Base-by-base conservation (phyloP, 306 rosid species). In the Astragalus glycyphyllos region DNA sequence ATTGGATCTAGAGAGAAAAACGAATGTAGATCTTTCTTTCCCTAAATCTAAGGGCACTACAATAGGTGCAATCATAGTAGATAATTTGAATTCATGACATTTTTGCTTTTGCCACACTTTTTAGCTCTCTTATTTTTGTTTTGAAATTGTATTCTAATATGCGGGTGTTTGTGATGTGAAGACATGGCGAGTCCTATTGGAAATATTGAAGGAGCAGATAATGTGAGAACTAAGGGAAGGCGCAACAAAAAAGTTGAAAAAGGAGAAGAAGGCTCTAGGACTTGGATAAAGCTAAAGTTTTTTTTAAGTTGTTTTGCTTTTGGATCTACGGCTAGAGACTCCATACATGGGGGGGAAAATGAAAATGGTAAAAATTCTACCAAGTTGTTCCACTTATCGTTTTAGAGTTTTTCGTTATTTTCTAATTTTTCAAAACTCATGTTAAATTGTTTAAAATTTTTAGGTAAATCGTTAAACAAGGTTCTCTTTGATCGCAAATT, bases 291-390 rank as follows among this genome's bases (percentile, higher is more conserved):
- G 55, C 17, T 86, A 11, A 74, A 67, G 46, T 38, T 63, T 46
- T 73, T 86, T 4, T 78, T 87, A 16, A 58, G 77, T 46, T 90
- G 97, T 75, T 29, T 81, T 56, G 58, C 73, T 71, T 63, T 80
- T 9, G 55, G 51, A 57, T 46, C 77, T 66, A 81, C 69, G 46
- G 48, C 20, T 13, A 77, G 38, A 20, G 67, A 20, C 65, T 79
- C 84, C 54, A 3, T 59, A 0, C 58, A 34, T 69, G 77, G 72
- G 13, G 61, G 62, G 11, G 68, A 65, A 44, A 66, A 66, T 1
- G 54, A 38, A 10, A 53, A 70, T 69, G 85, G 84, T 85, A 79
- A 71, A 71, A 17, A 1, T 31, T 57, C 50, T 16, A 9, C 38
- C 61, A 63, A 2, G 59, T 59, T 42, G 1, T 65, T 75, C 26